Evolutionary conservation across 139 green algal genomes (phyloP).

Genomic region (Chlorella sp.): DNA sequence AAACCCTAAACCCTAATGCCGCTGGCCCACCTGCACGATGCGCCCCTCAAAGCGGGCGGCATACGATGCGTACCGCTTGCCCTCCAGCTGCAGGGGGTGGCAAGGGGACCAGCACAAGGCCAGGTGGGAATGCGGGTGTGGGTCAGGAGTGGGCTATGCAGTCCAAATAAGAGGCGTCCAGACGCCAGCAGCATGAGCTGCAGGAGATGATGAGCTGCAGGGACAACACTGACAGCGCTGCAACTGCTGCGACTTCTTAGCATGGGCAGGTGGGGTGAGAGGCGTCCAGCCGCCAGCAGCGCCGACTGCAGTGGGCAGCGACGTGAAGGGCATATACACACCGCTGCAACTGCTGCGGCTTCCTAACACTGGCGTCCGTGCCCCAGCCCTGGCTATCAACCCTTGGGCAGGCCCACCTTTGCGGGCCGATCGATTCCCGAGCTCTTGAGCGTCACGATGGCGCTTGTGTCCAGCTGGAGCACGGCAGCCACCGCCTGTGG

Average conservation of each 20-base stretch:
- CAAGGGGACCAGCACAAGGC: no score
- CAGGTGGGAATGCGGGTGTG: no score
- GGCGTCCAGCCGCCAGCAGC: no score
- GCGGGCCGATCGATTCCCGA: constrained; percentile 57
- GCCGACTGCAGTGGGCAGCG: neutral
- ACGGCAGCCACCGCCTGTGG: constrained; percentile 64
- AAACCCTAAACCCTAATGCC: no score
- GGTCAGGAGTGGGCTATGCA: no score
- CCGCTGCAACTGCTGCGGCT: neutral
- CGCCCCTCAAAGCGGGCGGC: constrained; percentile 87
- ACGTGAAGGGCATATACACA: neutral
- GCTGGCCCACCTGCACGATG: constrained; percentile 72
- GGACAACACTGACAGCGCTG: no score
- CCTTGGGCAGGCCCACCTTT: neutral
- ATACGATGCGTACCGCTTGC: constrained; percentile 82
- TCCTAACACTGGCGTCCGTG: no score
- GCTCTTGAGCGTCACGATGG: constrained; percentile 79
- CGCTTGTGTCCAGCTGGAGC: constrained; percentile 69
- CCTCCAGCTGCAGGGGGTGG: constrained; percentile 69
- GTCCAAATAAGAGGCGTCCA: no score
- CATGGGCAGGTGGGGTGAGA: neutral
- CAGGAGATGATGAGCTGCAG: no score
- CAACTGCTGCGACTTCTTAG: no score
- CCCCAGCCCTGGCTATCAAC: no score
- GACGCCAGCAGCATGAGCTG: no score